phyloP scores from a whole-genome alignment of 1,284 basidiomycete genomes.

The Polyporus tsugae region DNA sequence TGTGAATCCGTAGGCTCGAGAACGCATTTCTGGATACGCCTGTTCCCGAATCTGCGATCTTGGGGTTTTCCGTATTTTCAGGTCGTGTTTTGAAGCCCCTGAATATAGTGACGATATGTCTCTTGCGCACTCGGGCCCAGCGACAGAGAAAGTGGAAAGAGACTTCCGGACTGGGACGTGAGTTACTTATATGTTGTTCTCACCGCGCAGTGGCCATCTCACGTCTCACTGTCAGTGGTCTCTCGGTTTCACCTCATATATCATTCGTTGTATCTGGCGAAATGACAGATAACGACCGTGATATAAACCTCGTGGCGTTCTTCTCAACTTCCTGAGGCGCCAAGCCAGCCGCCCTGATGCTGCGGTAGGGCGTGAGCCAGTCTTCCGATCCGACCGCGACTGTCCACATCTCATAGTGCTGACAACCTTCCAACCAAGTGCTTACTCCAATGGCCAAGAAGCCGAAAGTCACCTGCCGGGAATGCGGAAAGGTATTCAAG shows the following conservation, averaged over 20 bases:
- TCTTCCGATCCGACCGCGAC: not conserved
- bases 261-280: not conserved
- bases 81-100: not conserved
- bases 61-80: not conserved
- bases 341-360: not conserved
- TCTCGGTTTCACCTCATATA: not conserved
- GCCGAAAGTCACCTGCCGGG: not conserved
- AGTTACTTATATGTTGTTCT: no score
- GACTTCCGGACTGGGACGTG: not conserved
- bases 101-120: no score
- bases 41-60: not conserved
- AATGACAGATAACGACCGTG: not conserved
- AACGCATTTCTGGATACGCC: not conserved
- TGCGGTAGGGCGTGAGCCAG: not conserved
- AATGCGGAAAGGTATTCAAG: slow-evolving; percentile 1
- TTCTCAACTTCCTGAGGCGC: not conserved
- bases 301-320: not conserved
- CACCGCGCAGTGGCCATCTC: no score
- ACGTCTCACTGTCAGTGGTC: not conserved
- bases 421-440: not conserved
- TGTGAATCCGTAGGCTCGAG: not conserved
- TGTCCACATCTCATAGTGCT: not conserved
- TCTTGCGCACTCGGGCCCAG: not conserved
- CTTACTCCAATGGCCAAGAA: not conserved
- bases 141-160: not conserved